Evolutionary conservation across 2,329 filamentous ascomycete genomes (phyloP).

Genomic region (Blastomyces gilchristii): DNA sequence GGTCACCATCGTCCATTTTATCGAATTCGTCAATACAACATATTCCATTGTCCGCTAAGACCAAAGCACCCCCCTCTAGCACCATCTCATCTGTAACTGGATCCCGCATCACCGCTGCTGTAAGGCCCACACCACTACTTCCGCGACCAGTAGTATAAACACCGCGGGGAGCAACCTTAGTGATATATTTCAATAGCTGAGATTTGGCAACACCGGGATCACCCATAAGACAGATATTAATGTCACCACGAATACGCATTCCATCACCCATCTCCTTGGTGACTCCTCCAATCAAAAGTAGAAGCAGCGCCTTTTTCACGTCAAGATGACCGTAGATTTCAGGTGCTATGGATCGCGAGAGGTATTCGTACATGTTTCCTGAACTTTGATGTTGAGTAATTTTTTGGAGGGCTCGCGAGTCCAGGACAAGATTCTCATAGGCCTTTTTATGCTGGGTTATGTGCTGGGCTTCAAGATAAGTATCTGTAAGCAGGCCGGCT

Average conservation of each 20-base stretch:
- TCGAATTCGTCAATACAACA: constrained; percentile 81
- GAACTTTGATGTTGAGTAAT: constrained; percentile 78
- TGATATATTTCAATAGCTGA: constrained; percentile 94
- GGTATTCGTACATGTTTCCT: constrained; percentile 89
- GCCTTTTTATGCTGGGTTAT: constrained; percentile 96
- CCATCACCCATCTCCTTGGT: constrained; percentile 95
- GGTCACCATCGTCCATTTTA: constrained; percentile 71
- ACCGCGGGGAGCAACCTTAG: constrained; percentile 89
- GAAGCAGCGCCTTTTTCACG: constrained; percentile 94
- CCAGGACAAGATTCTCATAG: constrained; percentile 83
- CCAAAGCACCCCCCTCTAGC: constrained; percentile 67
- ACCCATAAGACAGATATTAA: constrained; percentile 98
- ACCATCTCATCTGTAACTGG: constrained; percentile 71
- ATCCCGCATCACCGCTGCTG: constrained; percentile 69
- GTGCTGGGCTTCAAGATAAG: constrained; percentile 89
- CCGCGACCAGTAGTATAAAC: constrained; percentile 76
- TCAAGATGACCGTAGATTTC: constrained; percentile 96
- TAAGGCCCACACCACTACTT: constrained; percentile 70
- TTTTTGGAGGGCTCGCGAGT: constrained; percentile 65
- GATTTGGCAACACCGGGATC: constrained; percentile 99
- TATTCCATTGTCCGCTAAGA: constrained; percentile 70
- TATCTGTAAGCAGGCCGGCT: constrained; percentile 91
- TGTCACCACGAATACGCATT: constrained; percentile 97
- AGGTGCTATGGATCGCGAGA: constrained; percentile 90
- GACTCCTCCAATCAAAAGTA: constrained; percentile 90